These are phyloP conservation scores for Phanerodontia chrysosporium DNA, from an alignment of 768 basidiomycete genomes.

Conservation along the genomic window DNA sequence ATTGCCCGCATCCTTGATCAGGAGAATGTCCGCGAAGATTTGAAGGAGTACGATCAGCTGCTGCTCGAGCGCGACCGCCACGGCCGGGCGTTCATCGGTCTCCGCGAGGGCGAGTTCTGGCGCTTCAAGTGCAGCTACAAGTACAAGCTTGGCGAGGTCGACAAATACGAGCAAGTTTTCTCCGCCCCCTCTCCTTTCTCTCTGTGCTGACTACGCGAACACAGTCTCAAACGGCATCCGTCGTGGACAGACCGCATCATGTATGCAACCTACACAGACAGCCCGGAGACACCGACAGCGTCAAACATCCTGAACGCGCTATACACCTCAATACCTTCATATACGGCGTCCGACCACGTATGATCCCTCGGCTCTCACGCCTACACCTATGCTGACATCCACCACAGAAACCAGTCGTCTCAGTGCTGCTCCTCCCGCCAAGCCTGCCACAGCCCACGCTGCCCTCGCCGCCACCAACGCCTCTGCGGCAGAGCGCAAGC, in stretches of 20 bases:
- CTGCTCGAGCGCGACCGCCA: constrained; percentile 52
- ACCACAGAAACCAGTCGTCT: constrained; percentile 82
- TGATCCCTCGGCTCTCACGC: constrained; percentile 21
- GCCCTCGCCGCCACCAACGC: constrained; percentile 16
- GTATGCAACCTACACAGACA: constrained; percentile 73
- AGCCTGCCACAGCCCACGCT: neutral
- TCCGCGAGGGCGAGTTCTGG: constrained; percentile 86
- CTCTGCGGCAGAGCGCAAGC: neutral
- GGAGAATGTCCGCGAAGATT: constrained; percentile 48
- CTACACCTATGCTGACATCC: constrained; percentile 6
- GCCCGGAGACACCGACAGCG: constrained; percentile 42
- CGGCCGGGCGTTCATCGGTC: constrained; percentile 62
- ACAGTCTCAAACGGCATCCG: constrained; percentile 67
- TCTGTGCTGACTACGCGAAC: constrained; percentile 9
- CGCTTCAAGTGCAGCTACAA: constrained; percentile 89
- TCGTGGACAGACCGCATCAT: constrained; percentile 94
- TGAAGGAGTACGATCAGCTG: constrained; percentile 76
- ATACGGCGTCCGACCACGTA: constrained; percentile 90
- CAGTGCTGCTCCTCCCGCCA: constrained; percentile 60
- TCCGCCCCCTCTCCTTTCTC: neutral
- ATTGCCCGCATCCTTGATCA: constrained; percentile 32
- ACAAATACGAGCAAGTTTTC: constrained; percentile 66
- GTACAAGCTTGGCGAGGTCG: constrained; percentile 74
- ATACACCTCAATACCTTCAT: constrained; percentile 78
- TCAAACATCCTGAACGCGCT: constrained; percentile 61